Evolutionary conservation across 225 moss, liverwort and hornwort species (phyloP), one percentile per base, ranked within the genome.

Genomic region (Anthoceros angustus): DNA sequence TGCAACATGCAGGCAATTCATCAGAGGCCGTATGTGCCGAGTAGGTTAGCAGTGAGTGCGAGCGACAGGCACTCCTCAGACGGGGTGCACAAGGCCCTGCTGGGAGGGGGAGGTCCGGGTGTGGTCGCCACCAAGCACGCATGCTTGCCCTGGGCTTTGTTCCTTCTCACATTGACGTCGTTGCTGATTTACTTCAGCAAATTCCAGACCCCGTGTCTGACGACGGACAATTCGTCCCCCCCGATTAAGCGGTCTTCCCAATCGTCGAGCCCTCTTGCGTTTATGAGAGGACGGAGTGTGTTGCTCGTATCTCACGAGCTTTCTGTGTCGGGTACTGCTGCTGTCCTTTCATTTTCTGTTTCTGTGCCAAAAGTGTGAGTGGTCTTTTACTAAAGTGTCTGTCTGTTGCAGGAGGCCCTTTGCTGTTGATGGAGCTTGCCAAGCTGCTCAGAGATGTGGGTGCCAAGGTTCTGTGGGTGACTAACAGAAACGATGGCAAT

Each of bases 341-440:
- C 10, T 63, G 11, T 25, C 0, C 42, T 20, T 41, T 39, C 11
- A 24, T 11, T 7, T 32, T 66, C 8, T 0, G 10, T 46, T 64
- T 0, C 68, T 55, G n/a, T 9, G 32, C 32, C 32, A 4, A 18
- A 50, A 55, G 14, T 20, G 0, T 20, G 18, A 23, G 7, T 55
- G 8, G 23, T 20, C 18, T 12, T 18, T 15, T 55, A 23, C 1
- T 55, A 12, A 55, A 46, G 8, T 55, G 14, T 55, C 1, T 55
- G 55, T 20, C 0, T 55, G 55, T 9, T 69, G 4, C 67, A 80
- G 83, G 83, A 55, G 78, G 74, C 61, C 80, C 76, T 0, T 71
- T 84, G 66, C 68, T 84, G 63, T 66, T 84, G 43, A 80, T 84
- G 70, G 83, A 84, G 50, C 65, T 84, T 25, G 83, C 74, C 64